phyloP scores from a whole-genome alignment of 2,329 filamentous ascomycete genomes.

The Neopestalotiopsis clavispora region DNA sequence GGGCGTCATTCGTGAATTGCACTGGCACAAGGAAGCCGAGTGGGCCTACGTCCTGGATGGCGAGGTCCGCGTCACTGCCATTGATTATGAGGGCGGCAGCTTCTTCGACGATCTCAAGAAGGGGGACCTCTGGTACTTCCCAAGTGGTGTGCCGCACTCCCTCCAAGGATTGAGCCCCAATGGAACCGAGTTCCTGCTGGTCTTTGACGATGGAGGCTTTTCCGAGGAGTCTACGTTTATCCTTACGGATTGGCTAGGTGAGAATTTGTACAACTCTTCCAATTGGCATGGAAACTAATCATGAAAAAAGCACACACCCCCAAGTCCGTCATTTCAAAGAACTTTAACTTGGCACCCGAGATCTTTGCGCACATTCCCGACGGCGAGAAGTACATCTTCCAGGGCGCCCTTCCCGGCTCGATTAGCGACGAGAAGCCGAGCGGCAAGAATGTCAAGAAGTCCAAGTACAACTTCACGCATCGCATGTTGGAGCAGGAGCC shows the following conservation, averaged over 20 bases:
- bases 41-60: constrained; percentile 79
- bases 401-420: constrained; percentile 66
- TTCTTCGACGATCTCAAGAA: constrained; percentile 79
- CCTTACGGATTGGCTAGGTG: constrained; percentile 73
- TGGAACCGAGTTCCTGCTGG: constrained; percentile 67
- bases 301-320: constrained; percentile 64
- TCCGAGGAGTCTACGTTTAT: constrained; percentile 72
- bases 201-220: constrained; percentile 50
- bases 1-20: constrained; percentile 76
- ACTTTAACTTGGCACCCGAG: constrained; percentile 75
- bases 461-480: constrained; percentile 72
- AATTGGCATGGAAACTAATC: background rate
- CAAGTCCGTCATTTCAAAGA: constrained; percentile 73
- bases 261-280: constrained; percentile 25
- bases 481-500: constrained; percentile 73
- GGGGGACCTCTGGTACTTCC: constrained; percentile 84
- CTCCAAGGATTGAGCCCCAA: constrained; percentile 73
- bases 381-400: constrained; percentile 78
- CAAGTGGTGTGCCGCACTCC: constrained; percentile 76
- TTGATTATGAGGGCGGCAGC: constrained; percentile 76
- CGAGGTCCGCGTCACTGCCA: constrained; percentile 71
- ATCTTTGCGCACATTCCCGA: constrained; percentile 72
- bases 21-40: constrained; percentile 83
- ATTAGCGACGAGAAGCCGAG: constrained; percentile 69
- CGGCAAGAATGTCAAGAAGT: constrained; percentile 67